These are phyloP conservation scores for Angomonas deanei DNA, from an alignment of 208 protist genomes.

Conservation along the genomic window DNA sequence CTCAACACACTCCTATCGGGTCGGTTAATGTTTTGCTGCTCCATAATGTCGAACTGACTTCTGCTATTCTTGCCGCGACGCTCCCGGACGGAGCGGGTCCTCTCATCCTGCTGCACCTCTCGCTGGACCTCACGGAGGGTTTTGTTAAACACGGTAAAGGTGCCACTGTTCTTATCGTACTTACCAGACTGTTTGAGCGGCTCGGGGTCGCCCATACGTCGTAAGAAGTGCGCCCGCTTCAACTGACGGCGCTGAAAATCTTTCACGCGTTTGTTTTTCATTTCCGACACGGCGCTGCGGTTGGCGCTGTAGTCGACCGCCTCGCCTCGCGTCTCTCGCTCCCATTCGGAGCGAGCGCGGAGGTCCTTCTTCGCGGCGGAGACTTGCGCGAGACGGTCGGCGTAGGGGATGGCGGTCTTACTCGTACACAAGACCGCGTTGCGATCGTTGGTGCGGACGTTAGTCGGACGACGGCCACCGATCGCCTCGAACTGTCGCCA, in stretches of 20 bases:
- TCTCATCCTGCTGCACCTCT: slow-evolving; percentile 60
- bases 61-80: slow-evolving; percentile 33
- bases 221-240: slow-evolving; percentile 63
- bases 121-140: slow-evolving; percentile 77
- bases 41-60: slow-evolving; percentile 54
- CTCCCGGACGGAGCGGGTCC: slow-evolving; percentile 45
- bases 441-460: slow-evolving; percentile 10
- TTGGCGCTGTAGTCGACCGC: slow-evolving; percentile 58
- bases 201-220: slow-evolving; percentile 74
- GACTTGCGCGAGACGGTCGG: slow-evolving; percentile 55
- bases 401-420: slow-evolving; percentile 40
- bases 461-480: slow-evolving; percentile 55
- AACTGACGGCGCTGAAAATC: slow-evolving; percentile 70
- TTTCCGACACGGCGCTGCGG: slow-evolving; percentile 68
- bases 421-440: slow-evolving; percentile 45
- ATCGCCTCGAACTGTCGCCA: slow-evolving; percentile 82
- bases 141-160: slow-evolving; percentile 76
- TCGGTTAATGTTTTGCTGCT: slow-evolving; percentile 60
- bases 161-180: slow-evolving; percentile 62
- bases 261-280: slow-evolving; percentile 65
- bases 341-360: slow-evolving; percentile 40
- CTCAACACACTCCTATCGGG: slow-evolving; percentile 44
- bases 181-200: slow-evolving; percentile 76
- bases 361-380: slow-evolving; percentile 59
- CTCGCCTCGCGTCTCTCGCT: slow-evolving; percentile 72